Base-by-base conservation (phyloP, 2,329 filamentous ascomycete species). In the Colletotrichum godetiae region DNA sequence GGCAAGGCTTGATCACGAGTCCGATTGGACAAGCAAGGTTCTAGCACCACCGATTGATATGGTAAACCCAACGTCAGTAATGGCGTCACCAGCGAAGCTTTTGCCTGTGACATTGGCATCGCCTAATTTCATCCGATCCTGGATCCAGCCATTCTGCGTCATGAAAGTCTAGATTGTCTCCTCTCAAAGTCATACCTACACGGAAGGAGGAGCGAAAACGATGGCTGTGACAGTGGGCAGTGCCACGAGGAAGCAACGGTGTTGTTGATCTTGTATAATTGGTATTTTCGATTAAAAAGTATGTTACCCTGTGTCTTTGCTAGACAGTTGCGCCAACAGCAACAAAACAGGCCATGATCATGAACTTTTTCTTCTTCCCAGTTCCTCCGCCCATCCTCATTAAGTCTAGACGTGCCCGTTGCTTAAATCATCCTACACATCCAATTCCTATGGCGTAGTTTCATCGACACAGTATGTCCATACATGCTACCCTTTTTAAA, bases 281-380 rank as follows among this genome's bases (percentile, higher is more conserved):
- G 53, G 35, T 53, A 29, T 69, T 33, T 63, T 72, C 31, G n/a
- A 58, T 64, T 64, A 72, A 63, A 52, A 49, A 19, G 31, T 53
- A 64, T 69, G 52, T 35, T 63, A 52, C 31, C 66, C 58, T 69
- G 42, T 6, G 63, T 63, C 37, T 58, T 46, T 22, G 22, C 6
- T 29, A 61, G 57, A 62, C 35, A 49, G 24, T 60, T 66, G 19
- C 33, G 37, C 19, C 53, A 42, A 62, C 3, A 42, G 52, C n/a
- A 57, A 22, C 61, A 29, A 31, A 49, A 49, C 67, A 73, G 59
- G 67, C 33, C 67, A 42, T 73, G 55, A 35, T 61, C 59, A 59
- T 64, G 4, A 65, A 65, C 31, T n/a, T 37, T 64, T 65, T 64
- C 62, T 57, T 57, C 29, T 49, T n/a, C 7, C 12, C 5, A 24